phyloP scores from a whole-genome alignment of 371 early-diverging fungal genomes.

The Fennellomyces sp. region DNA sequence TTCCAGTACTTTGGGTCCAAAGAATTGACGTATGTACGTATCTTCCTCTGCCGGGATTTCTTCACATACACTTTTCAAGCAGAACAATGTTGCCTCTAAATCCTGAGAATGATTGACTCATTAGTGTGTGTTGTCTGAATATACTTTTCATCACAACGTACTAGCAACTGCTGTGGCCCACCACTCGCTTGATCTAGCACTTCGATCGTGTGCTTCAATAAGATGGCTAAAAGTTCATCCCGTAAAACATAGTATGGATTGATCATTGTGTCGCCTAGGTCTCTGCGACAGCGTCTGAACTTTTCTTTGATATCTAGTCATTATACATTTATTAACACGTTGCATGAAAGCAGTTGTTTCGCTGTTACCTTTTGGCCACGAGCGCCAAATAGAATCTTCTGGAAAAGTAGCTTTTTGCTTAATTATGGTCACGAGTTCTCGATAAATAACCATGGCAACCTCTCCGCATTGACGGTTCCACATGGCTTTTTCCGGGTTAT shows the following conservation, averaged over 20 bases:
- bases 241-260: conserved; percentile 73
- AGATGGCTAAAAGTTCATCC: conserved; percentile 58
- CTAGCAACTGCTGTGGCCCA: conserved; percentile 25
- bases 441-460: conserved; percentile 46
- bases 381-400: conserved; percentile 51
- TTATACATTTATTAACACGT: not conserved
- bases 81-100: conserved; percentile 68
- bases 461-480: conserved; percentile 38
- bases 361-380: conserved; percentile 69
- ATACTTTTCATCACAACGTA: not conserved
- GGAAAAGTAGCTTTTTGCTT: conserved; percentile 63
- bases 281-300: conserved; percentile 73
- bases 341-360: not conserved
- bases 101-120: too few relatives aligned
- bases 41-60: conserved; percentile 61
- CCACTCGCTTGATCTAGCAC: conserved; percentile 45
- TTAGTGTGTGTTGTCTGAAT: too few relatives aligned
- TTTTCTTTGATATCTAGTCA: conserved; percentile 57
- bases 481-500: conserved; percentile 18
- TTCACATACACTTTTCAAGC: conserved; percentile 72
- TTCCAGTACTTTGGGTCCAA: conserved; percentile 61
- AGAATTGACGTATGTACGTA: conserved; percentile 58
- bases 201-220: conserved; percentile 54
- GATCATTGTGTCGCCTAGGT: conserved; percentile 76
- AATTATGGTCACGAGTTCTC: conserved; percentile 54